Evolutionary conservation across 139 green algal genomes (phyloP), one percentile per base, ranked within the genome.

Genomic region (Chlamydomonas schloesseri): DNA sequence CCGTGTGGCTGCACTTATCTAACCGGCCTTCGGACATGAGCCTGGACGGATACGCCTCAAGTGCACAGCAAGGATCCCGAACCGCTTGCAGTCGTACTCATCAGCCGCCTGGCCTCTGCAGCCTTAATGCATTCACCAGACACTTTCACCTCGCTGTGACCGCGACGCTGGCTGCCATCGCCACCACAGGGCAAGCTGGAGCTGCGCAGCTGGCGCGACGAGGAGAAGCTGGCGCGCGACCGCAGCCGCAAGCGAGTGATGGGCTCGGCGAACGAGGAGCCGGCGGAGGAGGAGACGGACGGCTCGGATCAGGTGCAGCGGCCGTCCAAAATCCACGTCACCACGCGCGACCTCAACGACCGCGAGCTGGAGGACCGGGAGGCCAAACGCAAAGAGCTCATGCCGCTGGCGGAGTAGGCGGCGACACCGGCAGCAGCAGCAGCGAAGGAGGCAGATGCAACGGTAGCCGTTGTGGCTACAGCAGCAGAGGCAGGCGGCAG

Each of bases 141-240:
- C n/a, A n/a, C n/a, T n/a, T n/a, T n/a, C n/a, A n/a, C n/a, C n/a
- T n/a, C n/a, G n/a, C n/a, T n/a, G n/a, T n/a, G n/a, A n/a, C n/a
- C n/a, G n/a, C n/a, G n/a, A n/a, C n/a, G n/a, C n/a, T n/a, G n/a
- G n/a, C n/a, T n/a, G n/a, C n/a, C n/a, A n/a, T n/a, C n/a, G n/a
- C n/a, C n/a, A n/a, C n/a, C n/a, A 2, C 53, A 85, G 79, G 79
- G 79, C 79, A 85, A 85, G 79, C 67, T 85, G 79, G 79, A 85
- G 79, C 67, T 87, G 53, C 81, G 81, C 55, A 62, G 53, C 69
- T 80, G 69, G 81, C 81, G 81, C 55, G 69, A 79, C 70, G 81
- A 87, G 69, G 81, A 87, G 81, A 79, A 79, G 70, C 55, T 79
- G 33, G 81, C 81, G 11, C 69, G 81, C 14, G 81, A 74, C 29